Evolutionary conservation across 148 eudicot genomes (phyloP).

Genomic region (Silene latifolia): DNA sequence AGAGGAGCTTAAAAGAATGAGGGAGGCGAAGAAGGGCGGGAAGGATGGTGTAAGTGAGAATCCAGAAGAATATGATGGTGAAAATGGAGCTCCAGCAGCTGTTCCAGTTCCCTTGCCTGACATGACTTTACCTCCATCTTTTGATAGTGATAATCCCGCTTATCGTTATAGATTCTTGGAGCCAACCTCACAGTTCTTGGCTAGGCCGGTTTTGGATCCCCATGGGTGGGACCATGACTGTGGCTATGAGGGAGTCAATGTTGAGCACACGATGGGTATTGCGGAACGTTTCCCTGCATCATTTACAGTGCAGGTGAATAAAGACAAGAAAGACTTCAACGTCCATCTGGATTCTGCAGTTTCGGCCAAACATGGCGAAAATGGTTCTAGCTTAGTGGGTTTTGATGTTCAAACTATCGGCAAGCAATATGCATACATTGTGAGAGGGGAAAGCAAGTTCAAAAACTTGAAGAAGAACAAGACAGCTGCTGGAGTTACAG

Average conservation of each 20-base stretch:
- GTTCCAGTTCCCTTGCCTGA: conserved; percentile 92
- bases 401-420: conserved; percentile 84
- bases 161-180: conserved; percentile 86
- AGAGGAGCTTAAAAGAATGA: conserved; percentile 86
- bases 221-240: conserved; percentile 99
- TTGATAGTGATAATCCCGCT: conserved; percentile 81
- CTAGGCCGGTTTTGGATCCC: conserved; percentile 83
- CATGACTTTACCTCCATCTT: conserved; percentile 91
- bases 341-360: conserved; percentile 81
- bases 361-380: conserved; percentile 77
- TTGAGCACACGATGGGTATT: conserved; percentile 77
- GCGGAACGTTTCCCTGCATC: conserved; percentile 62
- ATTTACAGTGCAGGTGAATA: conserved; percentile 63
- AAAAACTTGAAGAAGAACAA: conserved; percentile 68
- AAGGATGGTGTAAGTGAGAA: conserved; percentile 29
- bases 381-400: conserved; percentile 74
- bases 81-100: conserved; percentile 59
- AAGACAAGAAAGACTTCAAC: conserved; percentile 88
- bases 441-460: conserved; percentile 75
- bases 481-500: conserved; percentile 65
- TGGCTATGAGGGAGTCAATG: conserved; percentile 92
- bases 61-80: conserved; percentile 67
- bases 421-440: conserved; percentile 67
- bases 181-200: conserved; percentile 87
- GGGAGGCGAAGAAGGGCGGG: conserved; percentile 67